phyloP scores from a whole-genome alignment of 345 rosid genomes.

The Hibiscus tridactylites region DNA sequence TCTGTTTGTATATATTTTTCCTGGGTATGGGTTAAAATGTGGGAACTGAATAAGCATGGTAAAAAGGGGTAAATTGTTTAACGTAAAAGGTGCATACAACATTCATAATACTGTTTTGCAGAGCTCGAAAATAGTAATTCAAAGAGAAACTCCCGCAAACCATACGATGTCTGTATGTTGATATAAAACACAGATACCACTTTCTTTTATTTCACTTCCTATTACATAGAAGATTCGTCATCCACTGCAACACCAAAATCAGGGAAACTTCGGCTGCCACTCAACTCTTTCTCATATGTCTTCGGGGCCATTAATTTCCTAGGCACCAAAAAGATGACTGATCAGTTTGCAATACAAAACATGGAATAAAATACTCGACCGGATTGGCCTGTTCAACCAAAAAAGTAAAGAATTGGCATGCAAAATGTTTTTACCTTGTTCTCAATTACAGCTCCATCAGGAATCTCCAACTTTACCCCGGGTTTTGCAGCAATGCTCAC shows the following conservation, averaged over 20 bases:
- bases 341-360: neutral
- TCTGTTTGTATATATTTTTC: too few species aligned
- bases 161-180: neutral
- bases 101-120: neutral
- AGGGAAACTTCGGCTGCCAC: neutral
- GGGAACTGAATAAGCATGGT: neutral
- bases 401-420: neutral
- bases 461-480: slow-evolving; percentile 68
- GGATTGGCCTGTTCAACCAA: neutral
- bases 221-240: neutral
- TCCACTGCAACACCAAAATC: neutral
- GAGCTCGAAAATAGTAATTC: neutral
- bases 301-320: slow-evolving; percentile 75
- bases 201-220: neutral
- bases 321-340: neutral
- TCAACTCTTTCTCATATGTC: slow-evolving; percentile 40
- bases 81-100: neutral
- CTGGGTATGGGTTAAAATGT: neutral
- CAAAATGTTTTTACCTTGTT: slow-evolving; percentile 57
- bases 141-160: neutral
- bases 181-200: neutral
- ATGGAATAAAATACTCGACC: neutral
- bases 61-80: neutral
- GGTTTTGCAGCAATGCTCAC: slow-evolving; percentile 55
- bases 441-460: slow-evolving; percentile 53